Evolutionary conservation across 140 eudicot genomes (phyloP).

Genomic region (Erigeron philadelphicus): DNA sequence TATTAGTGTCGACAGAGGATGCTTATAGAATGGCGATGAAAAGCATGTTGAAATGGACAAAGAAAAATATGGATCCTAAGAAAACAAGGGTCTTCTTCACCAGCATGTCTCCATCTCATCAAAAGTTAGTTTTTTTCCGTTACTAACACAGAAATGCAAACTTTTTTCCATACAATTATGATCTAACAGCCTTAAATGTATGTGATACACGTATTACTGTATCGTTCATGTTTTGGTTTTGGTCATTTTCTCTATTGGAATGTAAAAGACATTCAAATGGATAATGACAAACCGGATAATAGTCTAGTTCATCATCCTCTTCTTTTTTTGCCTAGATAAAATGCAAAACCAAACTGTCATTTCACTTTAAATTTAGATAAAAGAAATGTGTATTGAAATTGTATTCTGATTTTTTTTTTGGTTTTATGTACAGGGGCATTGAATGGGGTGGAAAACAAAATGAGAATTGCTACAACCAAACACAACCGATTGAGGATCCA

Average conservation of each 20-base stretch:
- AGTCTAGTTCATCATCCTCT: no score
- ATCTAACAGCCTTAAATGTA: neutral
- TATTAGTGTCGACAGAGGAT: slow-evolving; percentile 62
- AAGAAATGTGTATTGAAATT: no score
- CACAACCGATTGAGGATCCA: slow-evolving; percentile 57
- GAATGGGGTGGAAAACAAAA: slow-evolving; percentile 80
- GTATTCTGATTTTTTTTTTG: neutral
- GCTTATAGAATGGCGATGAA: slow-evolving; percentile 81
- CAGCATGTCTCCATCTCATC: slow-evolving; percentile 90
- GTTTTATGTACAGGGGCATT: slow-evolving; percentile 39
- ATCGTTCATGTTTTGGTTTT: no score
- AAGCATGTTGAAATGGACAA: slow-evolving; percentile 81
- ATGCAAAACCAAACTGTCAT: no score
- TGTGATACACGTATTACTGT: neutral
- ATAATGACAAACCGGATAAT: no score
- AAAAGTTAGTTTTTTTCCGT: slow-evolving; percentile 44
- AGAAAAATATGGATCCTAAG: slow-evolving; percentile 68
- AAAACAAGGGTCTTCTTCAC: slow-evolving; percentile 79
- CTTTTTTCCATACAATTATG: no score
- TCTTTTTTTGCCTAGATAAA: no score
- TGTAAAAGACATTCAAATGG: no score
- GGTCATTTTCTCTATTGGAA: no score
- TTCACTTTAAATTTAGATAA: no score
- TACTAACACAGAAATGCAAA: neutral
- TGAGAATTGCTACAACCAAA: slow-evolving; percentile 81